Percentiles rank a stretch among this genome's conserved stretches.
Evolutionary conservation across 106 monocot species (phyloP).

Genomic region (Triglochin maritima): DNA sequence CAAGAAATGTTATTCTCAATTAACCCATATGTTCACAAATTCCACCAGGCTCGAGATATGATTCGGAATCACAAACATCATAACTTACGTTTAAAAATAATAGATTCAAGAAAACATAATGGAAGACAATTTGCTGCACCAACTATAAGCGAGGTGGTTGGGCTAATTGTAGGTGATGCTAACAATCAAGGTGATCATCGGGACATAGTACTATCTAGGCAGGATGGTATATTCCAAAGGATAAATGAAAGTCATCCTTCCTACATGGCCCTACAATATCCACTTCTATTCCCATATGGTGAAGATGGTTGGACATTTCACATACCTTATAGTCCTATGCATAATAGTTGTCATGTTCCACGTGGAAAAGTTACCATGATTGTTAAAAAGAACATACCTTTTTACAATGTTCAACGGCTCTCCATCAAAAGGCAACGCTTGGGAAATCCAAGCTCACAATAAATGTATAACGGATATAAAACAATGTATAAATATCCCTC

Average conservation of each 20-base stretch:
- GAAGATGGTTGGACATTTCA: conserved; percentile 12
- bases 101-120: not conserved
- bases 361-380: not conserved
- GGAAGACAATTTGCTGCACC: conserved; percentile 2
- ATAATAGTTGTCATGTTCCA: not conserved
- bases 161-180: conserved; percentile 1
- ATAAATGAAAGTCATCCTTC: conserved; percentile 9
- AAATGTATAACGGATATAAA: too few species aligned
- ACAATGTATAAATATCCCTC: too few species aligned
- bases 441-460: too few species aligned
- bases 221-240: not conserved
- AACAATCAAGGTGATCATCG: not conserved
- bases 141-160: conserved; percentile 11
- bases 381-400: too few species aligned
- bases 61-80: not conserved
- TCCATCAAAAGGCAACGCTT: too few species aligned
- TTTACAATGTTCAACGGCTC: too few species aligned
- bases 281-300: conserved; percentile 18
- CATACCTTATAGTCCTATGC: not conserved
- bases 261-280: conserved; percentile 25
- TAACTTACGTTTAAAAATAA: not conserved
- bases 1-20: conserved; percentile 4
- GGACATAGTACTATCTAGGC: conserved; percentile 10
- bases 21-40: conserved; percentile 1
- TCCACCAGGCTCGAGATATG: conserved; percentile 8